Percentiles rank a stretch among this genome's conserved stretches.
phyloP scores from a whole-genome alignment of 192 early-diverging fungal species.

The Allomyces arbusculus region DNA sequence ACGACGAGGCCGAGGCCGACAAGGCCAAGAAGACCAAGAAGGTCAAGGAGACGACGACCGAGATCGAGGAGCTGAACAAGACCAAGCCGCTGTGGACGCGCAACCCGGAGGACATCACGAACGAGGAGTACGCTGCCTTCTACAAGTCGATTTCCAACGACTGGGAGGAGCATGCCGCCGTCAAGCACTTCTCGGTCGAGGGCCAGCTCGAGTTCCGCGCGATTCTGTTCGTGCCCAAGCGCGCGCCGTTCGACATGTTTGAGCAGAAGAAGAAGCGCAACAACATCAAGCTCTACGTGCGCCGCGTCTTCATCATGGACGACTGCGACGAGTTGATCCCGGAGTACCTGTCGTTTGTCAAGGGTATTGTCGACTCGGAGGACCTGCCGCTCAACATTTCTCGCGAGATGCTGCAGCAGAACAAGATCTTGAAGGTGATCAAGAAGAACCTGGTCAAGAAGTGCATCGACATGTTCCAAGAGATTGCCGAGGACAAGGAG shows the following conservation, averaged over 20 bases:
- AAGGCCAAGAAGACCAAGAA: conserved; percentile 59
- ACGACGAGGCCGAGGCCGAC: conserved; percentile 53
- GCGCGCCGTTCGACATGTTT: conserved; percentile 95
- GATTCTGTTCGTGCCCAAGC: conserved; percentile 88
- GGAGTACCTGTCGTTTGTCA: conserved; percentile 97
- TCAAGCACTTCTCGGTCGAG: conserved; percentile 99
- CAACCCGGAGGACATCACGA: conserved; percentile 89
- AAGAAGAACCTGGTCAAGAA: conserved; percentile 99
- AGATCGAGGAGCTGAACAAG: conserved; percentile 94
- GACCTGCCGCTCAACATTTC: conserved; percentile 99
- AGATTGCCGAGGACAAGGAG: conserved; percentile 97
- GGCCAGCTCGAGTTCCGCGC: conserved; percentile 99
- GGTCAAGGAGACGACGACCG: conserved; percentile 59
- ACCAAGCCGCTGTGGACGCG: conserved; percentile 98
- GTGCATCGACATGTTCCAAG: conserved; percentile 92
- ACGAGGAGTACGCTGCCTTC: conserved; percentile 93
- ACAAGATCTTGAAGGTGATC: conserved; percentile 99
- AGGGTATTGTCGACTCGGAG: conserved; percentile 99
- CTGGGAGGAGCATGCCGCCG: conserved; percentile 94
- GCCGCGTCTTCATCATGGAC: conserved; percentile 99
- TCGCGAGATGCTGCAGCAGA: conserved; percentile 99
- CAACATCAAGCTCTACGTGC: conserved; percentile 99
- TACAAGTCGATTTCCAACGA: conserved; percentile 98
- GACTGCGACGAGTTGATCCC: conserved; percentile 99
- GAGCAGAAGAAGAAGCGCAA: conserved; percentile 99